These are phyloP conservation scores for Claviceps arundinis DNA, from an alignment of 2,329 filamentous ascomycete genomes.

Conservation along the genomic window DNA sequence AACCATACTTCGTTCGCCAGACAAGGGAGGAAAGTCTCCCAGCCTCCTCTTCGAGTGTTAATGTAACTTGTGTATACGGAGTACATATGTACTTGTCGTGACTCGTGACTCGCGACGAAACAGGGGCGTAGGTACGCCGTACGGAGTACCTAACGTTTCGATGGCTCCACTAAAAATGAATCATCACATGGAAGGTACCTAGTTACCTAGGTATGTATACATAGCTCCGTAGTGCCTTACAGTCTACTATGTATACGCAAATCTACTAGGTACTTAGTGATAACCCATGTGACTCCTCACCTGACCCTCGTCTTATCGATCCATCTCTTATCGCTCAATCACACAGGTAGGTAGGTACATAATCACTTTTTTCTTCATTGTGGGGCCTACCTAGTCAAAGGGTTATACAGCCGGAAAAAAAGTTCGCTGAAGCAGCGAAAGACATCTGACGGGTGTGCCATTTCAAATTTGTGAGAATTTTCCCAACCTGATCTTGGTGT, in stretches of 20 bases:
- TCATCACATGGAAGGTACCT: not conserved
- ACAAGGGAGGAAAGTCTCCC: not conserved
- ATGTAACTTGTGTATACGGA: not conserved
- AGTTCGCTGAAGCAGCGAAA: constrained; percentile 14
- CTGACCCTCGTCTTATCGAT: not conserved
- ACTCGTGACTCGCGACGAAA: too few species aligned
- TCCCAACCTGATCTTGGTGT: constrained; percentile 12
- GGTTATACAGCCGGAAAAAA: constrained; percentile 15
- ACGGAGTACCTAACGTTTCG: not conserved
- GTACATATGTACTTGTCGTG: too few species aligned
- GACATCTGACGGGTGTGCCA: constrained; percentile 9
- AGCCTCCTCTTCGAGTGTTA: not conserved
- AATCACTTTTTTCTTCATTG: not conserved
- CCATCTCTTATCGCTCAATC: not conserved
- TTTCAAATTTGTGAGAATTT: constrained; percentile 18
- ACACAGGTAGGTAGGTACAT: too few species aligned
- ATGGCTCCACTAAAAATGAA: not conserved
- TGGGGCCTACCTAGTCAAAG: constrained; percentile 6
- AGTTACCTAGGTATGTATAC: too few species aligned
- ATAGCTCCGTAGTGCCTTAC: too few species aligned
- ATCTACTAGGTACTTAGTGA: too few species aligned
- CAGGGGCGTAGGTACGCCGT: not conserved
- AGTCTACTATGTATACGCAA: too few species aligned
- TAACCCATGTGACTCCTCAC: not conserved
- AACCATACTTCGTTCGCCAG: constrained; percentile 1